phyloP scores from a whole-genome alignment of 2,329 filamentous ascomycete species.

The Trichoderma polysporum region DNA sequence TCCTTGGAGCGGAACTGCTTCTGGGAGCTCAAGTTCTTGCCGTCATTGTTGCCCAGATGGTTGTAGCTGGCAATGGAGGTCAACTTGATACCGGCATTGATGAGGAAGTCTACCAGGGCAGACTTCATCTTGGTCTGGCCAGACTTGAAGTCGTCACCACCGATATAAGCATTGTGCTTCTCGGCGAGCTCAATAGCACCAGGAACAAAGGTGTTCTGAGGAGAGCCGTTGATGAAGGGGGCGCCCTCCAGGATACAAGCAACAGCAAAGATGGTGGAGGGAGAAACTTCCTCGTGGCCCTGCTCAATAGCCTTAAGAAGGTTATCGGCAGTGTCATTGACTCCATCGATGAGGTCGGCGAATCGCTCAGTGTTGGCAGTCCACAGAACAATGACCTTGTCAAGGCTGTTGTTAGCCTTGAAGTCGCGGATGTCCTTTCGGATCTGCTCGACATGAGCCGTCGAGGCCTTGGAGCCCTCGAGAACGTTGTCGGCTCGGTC shows the following conservation, averaged over 20 bases:
- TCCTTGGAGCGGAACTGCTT: constrained; percentile 99
- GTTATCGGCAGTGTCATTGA: constrained; percentile 97
- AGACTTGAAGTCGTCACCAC: constrained; percentile 99
- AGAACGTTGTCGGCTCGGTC: constrained; percentile 91
- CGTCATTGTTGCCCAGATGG: constrained; percentile 98
- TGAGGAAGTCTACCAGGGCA: constrained; percentile 95
- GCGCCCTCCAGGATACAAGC: constrained; percentile 85
- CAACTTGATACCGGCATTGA: constrained; percentile 97
- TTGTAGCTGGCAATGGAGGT: constrained; percentile 99
- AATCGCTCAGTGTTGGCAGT: constrained; percentile 99
- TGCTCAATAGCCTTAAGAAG: constrained; percentile 81
- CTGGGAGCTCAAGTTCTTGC: constrained; percentile 96
- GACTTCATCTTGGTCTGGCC: constrained; percentile 99
- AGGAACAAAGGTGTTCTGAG: constrained; percentile 98
- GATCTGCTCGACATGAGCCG: constrained; percentile 87
- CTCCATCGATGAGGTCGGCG: constrained; percentile 78
- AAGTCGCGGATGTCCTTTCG: constrained; percentile 93
- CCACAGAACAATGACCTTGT: constrained; percentile 98
- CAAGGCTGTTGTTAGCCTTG: constrained; percentile 78
- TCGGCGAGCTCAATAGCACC: constrained; percentile 88
- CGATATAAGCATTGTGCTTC: constrained; percentile 84
- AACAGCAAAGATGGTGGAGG: constrained; percentile 93
- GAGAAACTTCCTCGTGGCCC: constrained; percentile 88
- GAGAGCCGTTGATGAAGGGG: constrained; percentile 98
- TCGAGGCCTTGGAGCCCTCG: constrained; percentile 77